These are phyloP conservation scores for Trypanosoma grayi DNA, from an alignment of 208 protist species.

Conservation along the genomic window DNA sequence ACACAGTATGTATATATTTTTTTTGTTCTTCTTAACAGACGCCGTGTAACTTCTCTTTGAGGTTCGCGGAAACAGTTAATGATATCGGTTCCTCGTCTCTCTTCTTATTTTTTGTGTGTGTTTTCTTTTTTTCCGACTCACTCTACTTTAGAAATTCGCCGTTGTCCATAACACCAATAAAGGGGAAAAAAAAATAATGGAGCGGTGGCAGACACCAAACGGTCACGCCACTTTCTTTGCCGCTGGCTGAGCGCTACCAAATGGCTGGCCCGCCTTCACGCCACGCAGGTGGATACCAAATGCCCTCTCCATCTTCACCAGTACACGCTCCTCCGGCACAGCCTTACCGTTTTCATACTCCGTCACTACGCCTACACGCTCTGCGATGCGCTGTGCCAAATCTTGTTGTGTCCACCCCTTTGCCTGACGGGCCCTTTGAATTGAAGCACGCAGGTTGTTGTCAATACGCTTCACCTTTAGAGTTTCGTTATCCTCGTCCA, in stretches of 20 bases:
- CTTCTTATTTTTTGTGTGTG: not conserved
- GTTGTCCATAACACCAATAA: not conserved
- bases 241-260: slow-evolving; percentile 55
- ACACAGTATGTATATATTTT: too few species aligned
- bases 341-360: slow-evolving; percentile 94
- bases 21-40: not conserved
- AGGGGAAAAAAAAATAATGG: slow-evolving; percentile 11
- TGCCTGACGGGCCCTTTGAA: slow-evolving; percentile 78
- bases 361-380: slow-evolving; percentile 80
- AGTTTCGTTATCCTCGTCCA: slow-evolving; percentile 84
- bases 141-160: not conserved
- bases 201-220: slow-evolving; percentile 1
- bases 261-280: slow-evolving; percentile 80
- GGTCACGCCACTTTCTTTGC: slow-evolving; percentile 38
- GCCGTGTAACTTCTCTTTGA: not conserved
- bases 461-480: slow-evolving; percentile 88
- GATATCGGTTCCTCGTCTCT: not conserved
- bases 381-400: slow-evolving; percentile 78
- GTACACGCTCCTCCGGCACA: slow-evolving; percentile 88
- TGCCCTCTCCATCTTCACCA: slow-evolving; percentile 93
- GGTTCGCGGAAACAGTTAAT: too few species aligned
- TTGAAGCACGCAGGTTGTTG: slow-evolving; percentile 67
- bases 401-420: slow-evolving; percentile 89
- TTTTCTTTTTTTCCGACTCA: not conserved
- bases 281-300: slow-evolving; percentile 91